A percentile compares a stretch with the other conserved stretches of the same genome.
Evolutionary conservation across 129 eudicot genomes (phyloP).

Genomic region (Flaveria ramosissima): DNA sequence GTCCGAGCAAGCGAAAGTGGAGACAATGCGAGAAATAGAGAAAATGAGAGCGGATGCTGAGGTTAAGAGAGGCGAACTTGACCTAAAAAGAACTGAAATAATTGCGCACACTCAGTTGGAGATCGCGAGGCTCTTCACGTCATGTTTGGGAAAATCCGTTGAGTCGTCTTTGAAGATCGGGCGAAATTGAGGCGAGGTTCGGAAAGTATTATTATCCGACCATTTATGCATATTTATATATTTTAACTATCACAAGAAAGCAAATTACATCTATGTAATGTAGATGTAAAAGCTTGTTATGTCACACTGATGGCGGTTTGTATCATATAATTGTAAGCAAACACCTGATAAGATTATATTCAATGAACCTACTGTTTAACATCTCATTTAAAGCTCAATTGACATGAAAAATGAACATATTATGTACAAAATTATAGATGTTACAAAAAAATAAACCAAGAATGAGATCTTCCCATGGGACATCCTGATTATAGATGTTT

Average conservation of each 20-base stretch:
- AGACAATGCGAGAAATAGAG: slow-evolving; percentile 65
- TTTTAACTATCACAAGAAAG: slow-evolving; percentile 14
- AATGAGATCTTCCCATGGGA: no score
- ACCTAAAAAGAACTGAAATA: slow-evolving; percentile 79
- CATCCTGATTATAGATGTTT: no score
- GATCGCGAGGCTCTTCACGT: slow-evolving; percentile 80
- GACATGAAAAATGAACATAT: background rate
- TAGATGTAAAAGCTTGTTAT: slow-evolving; percentile 31
- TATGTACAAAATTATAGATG: background rate
- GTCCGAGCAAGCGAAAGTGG: slow-evolving; percentile 71
- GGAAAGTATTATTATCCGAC: slow-evolving; percentile 9
- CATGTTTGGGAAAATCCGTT: slow-evolving; percentile 46
- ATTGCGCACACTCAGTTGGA: slow-evolving; percentile 88
- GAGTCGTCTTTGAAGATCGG: slow-evolving; percentile 69
- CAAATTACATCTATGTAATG: slow-evolving; percentile 28
- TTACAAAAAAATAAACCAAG: no score
- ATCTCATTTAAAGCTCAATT: background rate
- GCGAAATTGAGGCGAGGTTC: slow-evolving; percentile 38
- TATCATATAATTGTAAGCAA: slow-evolving; percentile 20
- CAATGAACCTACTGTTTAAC: background rate
- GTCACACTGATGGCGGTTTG: slow-evolving; percentile 30
- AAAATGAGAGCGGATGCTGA: slow-evolving; percentile 82
- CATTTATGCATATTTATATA: slow-evolving; percentile 12
- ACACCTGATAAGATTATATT: background rate
- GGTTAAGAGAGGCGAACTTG: slow-evolving; percentile 79